These are phyloP conservation scores for Arabidopsis thaliana DNA, from an alignment of 345 rosid species.

Conservation along the genomic window DNA sequence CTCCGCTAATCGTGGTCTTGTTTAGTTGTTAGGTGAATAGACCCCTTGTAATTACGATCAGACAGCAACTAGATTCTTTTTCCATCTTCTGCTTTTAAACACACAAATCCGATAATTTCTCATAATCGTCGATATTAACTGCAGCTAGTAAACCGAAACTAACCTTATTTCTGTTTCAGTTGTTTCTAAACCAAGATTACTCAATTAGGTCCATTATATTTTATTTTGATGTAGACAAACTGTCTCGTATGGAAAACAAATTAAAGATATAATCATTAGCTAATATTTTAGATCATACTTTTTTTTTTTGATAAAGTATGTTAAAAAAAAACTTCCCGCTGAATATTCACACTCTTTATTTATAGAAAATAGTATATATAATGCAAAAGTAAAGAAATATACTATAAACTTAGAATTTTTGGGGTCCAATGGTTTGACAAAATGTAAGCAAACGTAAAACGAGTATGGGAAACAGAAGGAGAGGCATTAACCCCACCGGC, in stretches of 20 bases:
- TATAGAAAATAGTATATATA: background rate
- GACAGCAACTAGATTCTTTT: conserved; percentile 31
- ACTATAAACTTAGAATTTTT: background rate
- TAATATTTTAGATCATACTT: background rate
- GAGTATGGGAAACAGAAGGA: conserved; percentile 38
- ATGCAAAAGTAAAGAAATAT: conserved; percentile 1
- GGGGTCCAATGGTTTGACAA: conserved; percentile 35
- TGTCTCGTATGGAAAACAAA: background rate
- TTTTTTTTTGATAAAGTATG: background rate
- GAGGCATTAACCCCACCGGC: conserved; percentile 36
- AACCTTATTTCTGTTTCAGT: background rate
- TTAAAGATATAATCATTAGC: conserved; percentile 13
- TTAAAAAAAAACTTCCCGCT: background rate
- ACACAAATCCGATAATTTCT: background rate
- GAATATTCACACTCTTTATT: conserved; percentile 19
- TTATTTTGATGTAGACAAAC: background rate
- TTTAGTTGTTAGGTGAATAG: conserved; percentile 21
- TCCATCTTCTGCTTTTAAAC: background rate
- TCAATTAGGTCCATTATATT: background rate
- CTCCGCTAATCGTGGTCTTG: conserved; percentile 39
- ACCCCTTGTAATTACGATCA: conserved; percentile 20
- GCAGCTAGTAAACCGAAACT: background rate
- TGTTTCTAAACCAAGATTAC: background rate
- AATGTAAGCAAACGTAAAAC: conserved; percentile 28
- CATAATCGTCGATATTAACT: background rate